Conservation (phyloP, 768 basidiomycete genomes). For the Lyophyllum semitale region DNA sequence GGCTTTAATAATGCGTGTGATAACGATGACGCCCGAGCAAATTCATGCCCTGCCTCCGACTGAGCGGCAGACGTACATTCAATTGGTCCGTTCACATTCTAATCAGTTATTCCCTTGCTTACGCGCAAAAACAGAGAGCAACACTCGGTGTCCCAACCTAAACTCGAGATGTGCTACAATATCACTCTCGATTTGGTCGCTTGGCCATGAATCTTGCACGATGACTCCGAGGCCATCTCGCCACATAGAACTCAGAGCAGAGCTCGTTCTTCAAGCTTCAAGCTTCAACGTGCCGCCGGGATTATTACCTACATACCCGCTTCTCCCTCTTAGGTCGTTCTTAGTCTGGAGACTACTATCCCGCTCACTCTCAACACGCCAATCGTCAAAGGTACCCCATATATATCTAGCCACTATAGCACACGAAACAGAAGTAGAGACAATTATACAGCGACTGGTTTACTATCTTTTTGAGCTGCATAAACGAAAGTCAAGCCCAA, state of each 20-base stretch:
- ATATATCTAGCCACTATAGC: conserved; percentile 7
- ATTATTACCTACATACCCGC: background rate
- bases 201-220: background rate
- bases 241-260: too few relatives aligned
- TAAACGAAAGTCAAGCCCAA: background rate
- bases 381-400: conserved; percentile 1
- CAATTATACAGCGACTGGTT: conserved; percentile 34
- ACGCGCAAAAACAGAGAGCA: conserved; percentile 29
- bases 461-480: conserved; percentile 44
- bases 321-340: background rate
- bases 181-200: background rate
- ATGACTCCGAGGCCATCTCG: too few relatives aligned
- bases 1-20: conserved; percentile 18
- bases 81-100: conserved; percentile 60
- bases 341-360: background rate
- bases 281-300: background rate
- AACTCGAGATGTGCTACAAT: background rate
- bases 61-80: conserved; percentile 78
- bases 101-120: background rate
- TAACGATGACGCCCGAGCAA: conserved; percentile 78
- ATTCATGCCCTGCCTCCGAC: conserved; percentile 71
- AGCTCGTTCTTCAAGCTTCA: too few relatives aligned
- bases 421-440: conserved; percentile 4
- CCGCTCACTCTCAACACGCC: too few relatives aligned
- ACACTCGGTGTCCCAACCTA: conserved; percentile 39